Evolutionary conservation across 176 grass and related monocot species (phyloP).

Genomic region (sorghum (Sorghum bicolor)): Sorghum_bicolor_NCBIv3 NC_012875.2:55969501-55970000

Average conservation of each 20-base stretch:
- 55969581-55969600: not conserved
- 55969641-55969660: not conserved
- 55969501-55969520: not conserved
- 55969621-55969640: not conserved
- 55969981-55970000: constrained; percentile 21
- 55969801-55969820: not conserved
- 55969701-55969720: not conserved
- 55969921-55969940: not conserved
- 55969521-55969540: not conserved
- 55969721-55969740: not conserved
- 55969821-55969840: not conserved
- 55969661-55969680: not conserved
- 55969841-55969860: not conserved
- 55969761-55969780: not conserved
- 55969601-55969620: not conserved
- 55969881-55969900: not conserved
- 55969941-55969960: not conserved
- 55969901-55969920: not conserved
- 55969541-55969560: not conserved
- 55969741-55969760: no score
- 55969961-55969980: not conserved
- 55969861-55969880: constrained; percentile 22
- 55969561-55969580: not conserved
- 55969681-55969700: not conserved
- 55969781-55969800: not conserved